Base-by-base conservation (phyloP, 2,329 filamentous ascomycete species). In the Trichoderma sp. region DNA sequence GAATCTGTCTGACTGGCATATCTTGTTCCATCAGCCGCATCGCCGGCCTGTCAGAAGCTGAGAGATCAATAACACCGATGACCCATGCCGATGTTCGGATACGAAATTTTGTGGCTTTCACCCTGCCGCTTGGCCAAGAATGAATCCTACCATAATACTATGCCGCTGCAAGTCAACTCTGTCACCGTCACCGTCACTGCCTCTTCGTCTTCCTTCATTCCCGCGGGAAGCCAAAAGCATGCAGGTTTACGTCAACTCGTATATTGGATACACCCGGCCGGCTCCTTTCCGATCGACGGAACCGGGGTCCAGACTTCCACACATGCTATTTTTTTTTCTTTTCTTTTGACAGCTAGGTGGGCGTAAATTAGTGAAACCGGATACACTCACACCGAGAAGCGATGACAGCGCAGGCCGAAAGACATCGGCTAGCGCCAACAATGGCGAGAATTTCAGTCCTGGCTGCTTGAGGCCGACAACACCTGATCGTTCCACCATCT, bases 361-460 rank as follows among this genome's bases (percentile, higher is more conserved):
- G 33, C 29, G 56, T 64, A 14, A 31, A 4, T 63, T 50, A 33
- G 68, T 72, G 68, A 72, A 72, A 72, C 68, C 59, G 68, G 59
- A 63, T 63, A 31, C 24, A 50, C 41, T 24, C 35, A 72, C 38
- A 35, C 68, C 68, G 68, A 72, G 38, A 50, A 53, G 38, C 38
- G n/a, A 62, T 64, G 68, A 64, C 38, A 11, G 38, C 50, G 24
- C 27, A 29, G 18, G 16, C 16, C 29, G 56, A 59, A 33, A 72
- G 68, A 33, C 27, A 5, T 29, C 68, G 18, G 21, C 24, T 63
- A 71, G 56, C 59, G 38, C 31, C 67, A 69, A 33, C 56, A 16
- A 45, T 31, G 12, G 27, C 16, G 33, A 71, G 33, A 29, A 60
- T 45, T 16, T 27, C 18, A 16, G 33, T 21, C 4, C 8, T 21